Evolutionary conservation across 2,329 filamentous ascomycete species (phyloP).

Genomic region (Zymoseptoria crescenta): DNA sequence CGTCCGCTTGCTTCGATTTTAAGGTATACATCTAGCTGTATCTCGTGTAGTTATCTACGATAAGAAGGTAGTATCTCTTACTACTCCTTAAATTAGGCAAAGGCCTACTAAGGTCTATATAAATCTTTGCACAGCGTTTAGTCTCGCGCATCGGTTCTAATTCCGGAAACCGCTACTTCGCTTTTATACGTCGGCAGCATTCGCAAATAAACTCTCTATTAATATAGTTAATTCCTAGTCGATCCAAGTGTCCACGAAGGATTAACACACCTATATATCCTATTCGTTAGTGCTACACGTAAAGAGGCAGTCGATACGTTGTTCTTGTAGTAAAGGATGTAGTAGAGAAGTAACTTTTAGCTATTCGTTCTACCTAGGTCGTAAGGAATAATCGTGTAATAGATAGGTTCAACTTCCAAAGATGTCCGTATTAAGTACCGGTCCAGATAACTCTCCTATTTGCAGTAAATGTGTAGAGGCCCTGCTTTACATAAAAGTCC

Average conservation of each 20-base stretch:
- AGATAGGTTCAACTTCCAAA: not conserved
- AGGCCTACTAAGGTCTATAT: not conserved
- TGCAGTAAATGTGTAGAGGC: not conserved
- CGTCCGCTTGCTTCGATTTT: not conserved
- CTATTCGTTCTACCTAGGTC: not conserved
- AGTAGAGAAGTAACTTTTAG: not conserved
- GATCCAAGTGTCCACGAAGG: not conserved
- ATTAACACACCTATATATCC: not conserved
- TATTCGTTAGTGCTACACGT: constrained; percentile 1
- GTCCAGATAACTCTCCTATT: not conserved
- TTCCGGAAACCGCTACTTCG: not conserved
- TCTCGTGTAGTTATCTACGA: not conserved
- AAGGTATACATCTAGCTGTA: not conserved
- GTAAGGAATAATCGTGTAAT: not conserved
- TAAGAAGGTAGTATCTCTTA: not conserved
- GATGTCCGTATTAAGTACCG: not conserved
- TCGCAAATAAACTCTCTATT: constrained; percentile 1
- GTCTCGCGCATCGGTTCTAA: not conserved
- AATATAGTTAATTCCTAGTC: not conserved
- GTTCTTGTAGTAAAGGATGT: not conserved
- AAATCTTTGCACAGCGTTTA: not conserved
- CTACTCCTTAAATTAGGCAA: not conserved
- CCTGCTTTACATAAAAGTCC: not conserved
- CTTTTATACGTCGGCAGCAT: too few relatives aligned
- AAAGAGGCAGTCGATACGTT: not conserved